A percentile compares a stretch with the other conserved stretches of the same genome.
These are phyloP conservation scores for Auriscalpium microsporum DNA, from an alignment of 768 basidiomycete genomes.

Conservation along the genomic window DNA sequence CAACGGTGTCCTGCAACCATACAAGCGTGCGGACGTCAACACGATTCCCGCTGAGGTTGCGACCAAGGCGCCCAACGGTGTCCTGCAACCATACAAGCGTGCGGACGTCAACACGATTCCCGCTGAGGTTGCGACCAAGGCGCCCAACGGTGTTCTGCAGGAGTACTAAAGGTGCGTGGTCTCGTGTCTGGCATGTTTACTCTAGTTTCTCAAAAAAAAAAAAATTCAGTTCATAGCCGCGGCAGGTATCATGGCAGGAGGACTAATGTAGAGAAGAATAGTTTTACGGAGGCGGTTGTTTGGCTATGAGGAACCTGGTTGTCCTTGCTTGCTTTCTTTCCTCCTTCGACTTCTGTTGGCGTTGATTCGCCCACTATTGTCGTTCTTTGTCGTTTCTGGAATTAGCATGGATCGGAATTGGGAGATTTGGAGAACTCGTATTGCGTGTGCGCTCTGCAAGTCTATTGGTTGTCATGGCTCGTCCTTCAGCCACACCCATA, in stretches of 20 bases:
- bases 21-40: slow-evolving; percentile 1
- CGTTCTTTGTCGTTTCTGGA: slow-evolving; percentile 1
- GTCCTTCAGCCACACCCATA: slow-evolving; percentile 9
- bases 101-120: background rate
- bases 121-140: slow-evolving; percentile 16
- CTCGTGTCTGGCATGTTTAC: background rate
- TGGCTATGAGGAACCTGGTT: background rate
- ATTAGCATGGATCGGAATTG: background rate
- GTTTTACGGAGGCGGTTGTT: background rate
- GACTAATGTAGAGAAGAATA: too few species aligned
- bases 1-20: slow-evolving; percentile 19
- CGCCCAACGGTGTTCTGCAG: slow-evolving; percentile 2
- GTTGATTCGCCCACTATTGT: slow-evolving; percentile 3
- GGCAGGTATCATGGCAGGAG: background rate
- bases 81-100: slow-evolving; percentile 6
- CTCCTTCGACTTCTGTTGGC: background rate
- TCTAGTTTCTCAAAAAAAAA: background rate
- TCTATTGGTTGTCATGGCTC: too few species aligned
- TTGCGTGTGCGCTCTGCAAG: background rate
- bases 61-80: slow-evolving; percentile 15
- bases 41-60: slow-evolving; percentile 23
- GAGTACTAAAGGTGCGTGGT: too few species aligned
- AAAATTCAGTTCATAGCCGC: background rate
- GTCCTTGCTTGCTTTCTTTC: background rate
- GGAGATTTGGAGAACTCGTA: background rate